Evolutionary conservation across 108 stramenopile species (phyloP).

Genomic region (Schizochytrium sp.): DNA sequence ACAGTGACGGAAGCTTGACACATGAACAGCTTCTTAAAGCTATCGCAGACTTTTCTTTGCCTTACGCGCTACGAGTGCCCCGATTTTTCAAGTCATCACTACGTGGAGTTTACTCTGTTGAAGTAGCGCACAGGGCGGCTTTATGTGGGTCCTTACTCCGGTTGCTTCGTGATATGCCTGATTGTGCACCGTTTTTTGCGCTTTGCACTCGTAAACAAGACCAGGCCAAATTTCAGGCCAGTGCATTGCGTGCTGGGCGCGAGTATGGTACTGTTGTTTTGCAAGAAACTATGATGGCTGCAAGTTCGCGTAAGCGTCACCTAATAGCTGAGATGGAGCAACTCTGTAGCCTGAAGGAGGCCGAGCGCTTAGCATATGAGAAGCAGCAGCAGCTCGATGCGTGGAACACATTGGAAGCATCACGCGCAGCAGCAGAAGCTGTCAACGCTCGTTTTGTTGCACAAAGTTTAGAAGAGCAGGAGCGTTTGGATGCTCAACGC

Average conservation of each 20-base stretch:
- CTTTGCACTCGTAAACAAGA: background rate
- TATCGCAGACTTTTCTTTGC: background rate
- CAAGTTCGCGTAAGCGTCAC: background rate
- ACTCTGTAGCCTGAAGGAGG: background rate
- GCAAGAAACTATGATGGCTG: background rate
- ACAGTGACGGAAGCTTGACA: background rate
- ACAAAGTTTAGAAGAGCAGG: background rate
- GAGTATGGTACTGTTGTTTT: background rate
- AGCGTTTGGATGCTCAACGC: background rate
- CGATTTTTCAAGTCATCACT: slow-evolving; percentile 9
- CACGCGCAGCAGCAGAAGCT: background rate
- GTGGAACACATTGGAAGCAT: background rate
- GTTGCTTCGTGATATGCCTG: slow-evolving; percentile 4
- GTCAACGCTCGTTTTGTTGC: slow-evolving; percentile 9
- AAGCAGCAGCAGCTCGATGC: background rate
- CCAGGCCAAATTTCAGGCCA: background rate
- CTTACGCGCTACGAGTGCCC: background rate
- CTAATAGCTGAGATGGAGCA: background rate
- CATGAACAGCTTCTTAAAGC: background rate
- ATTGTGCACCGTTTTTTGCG: background rate
- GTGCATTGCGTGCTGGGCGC: background rate
- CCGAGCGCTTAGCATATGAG: background rate
- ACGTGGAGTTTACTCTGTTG: background rate
- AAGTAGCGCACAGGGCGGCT: background rate
- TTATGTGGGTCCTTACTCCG: slow-evolving; percentile 13